Percentiles rank a stretch among this genome's conserved stretches.
Evolutionary conservation across 192 early-diverging fungal species (phyloP).

Genomic region (Coemansia sp.): DNA sequence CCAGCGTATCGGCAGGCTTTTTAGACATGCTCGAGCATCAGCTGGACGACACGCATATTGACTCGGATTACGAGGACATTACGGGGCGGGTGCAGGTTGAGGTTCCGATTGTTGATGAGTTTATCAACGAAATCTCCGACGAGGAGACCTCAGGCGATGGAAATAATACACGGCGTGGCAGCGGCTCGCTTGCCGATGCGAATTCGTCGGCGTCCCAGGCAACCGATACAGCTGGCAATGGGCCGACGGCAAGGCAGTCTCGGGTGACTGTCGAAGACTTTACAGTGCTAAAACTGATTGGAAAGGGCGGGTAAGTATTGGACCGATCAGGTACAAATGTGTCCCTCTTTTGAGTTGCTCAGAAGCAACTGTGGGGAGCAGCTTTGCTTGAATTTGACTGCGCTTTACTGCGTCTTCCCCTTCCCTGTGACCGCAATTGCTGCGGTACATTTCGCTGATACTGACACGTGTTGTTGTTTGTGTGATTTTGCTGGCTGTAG

Average conservation of each 20-base stretch:
- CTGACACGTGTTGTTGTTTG: neutral
- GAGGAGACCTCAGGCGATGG: neutral
- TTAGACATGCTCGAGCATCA: constrained; percentile 46
- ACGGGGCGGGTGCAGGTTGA: constrained; percentile 38
- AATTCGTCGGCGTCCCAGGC: neutral
- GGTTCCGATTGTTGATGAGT: constrained; percentile 51
- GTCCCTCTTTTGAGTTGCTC: neutral
- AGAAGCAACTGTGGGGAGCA: neutral
- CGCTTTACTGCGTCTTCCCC: constrained; percentile 13
- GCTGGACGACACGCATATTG: constrained; percentile 41
- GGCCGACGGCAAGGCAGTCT: neutral
- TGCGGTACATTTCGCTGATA: neutral
- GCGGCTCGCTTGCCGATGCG: neutral
- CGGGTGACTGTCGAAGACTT: constrained; percentile 58
- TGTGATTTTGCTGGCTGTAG: constrained; percentile 12
- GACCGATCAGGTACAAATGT: constrained; percentile 1
- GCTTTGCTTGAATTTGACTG: constrained; percentile 19
- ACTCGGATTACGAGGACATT: constrained; percentile 53
- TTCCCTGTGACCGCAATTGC: neutral
- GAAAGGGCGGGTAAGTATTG: constrained; percentile 59
- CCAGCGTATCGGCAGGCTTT: constrained; percentile 40
- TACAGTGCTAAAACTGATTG: constrained; percentile 61
- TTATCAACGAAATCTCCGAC: constrained; percentile 21
- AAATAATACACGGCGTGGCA: too few species aligned
- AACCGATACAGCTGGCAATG: neutral